These are phyloP conservation scores for Phoma sp. DNA, from an alignment of 2,329 filamentous ascomycete genomes.

Conservation along the genomic window DNA sequence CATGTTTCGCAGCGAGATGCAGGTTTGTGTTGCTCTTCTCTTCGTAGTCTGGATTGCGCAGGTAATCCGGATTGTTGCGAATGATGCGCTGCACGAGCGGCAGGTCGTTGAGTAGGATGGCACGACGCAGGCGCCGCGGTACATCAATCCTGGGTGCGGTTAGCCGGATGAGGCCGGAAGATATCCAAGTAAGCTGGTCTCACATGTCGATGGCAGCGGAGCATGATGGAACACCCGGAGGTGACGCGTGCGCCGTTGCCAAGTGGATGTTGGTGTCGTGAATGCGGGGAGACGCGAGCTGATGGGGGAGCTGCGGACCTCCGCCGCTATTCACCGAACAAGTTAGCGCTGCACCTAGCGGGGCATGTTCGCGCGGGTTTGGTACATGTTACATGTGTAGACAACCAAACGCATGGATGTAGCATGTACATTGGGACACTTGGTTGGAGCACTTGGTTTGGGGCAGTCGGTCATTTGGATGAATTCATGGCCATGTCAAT, in stretches of 20 bases:
- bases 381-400: too few relatives aligned
- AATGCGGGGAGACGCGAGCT: conserved; percentile 22
- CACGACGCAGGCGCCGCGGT: conserved; percentile 77
- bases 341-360: conserved; percentile 24
- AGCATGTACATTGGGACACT: neutral
- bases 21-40: conserved; percentile 82
- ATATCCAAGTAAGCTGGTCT: neutral
- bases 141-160: conserved; percentile 70
- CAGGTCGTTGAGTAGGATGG: conserved; percentile 77
- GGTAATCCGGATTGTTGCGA: conserved; percentile 70
- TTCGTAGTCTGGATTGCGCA: conserved; percentile 80
- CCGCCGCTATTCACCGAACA: conserved; percentile 33
- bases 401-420: conserved; percentile 1
- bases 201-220: conserved; percentile 32
- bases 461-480: too few relatives aligned
- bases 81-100: conserved; percentile 79
- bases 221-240: conserved; percentile 28
- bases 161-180: neutral
- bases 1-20: conserved; percentile 78
- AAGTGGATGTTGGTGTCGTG: conserved; percentile 7
- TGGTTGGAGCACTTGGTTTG: too few relatives aligned
- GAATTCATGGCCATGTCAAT: conserved; percentile 1
- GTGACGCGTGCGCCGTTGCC: conserved; percentile 12
- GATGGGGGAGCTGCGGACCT: conserved; percentile 20
- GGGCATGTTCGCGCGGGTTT: conserved; percentile 26